These are phyloP conservation scores for Helicostylum pulchrum DNA, from an alignment of 192 early-diverging fungal genomes.

Conservation along the genomic window DNA sequence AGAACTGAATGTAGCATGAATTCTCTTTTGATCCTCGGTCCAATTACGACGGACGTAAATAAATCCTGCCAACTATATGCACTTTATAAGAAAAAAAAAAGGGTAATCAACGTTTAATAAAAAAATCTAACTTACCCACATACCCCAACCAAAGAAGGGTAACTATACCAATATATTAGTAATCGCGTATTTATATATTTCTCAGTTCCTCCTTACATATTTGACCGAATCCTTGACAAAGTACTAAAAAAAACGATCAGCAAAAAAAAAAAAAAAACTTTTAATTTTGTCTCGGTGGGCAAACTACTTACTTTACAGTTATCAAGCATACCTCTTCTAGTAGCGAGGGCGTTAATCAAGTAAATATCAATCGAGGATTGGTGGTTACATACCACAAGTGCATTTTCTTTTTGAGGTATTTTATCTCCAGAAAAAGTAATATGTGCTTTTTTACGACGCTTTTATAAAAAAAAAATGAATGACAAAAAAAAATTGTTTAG, in stretches of 20 bases:
- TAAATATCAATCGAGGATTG: constrained; percentile 56
- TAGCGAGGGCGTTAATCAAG: constrained; percentile 53
- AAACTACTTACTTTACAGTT: constrained; percentile 46
- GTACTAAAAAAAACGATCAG: constrained; percentile 35
- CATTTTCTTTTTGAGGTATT: constrained; percentile 46
- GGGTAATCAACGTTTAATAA: too few species aligned
- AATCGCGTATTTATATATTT: not conserved
- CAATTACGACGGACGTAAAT: constrained; percentile 56
- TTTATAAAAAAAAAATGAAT: not conserved
- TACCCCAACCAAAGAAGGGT: constrained; percentile 61
- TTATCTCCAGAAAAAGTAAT: constrained; percentile 56
- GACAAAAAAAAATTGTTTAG: constrained; percentile 32
- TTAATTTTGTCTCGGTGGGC: not conserved
- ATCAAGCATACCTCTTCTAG: constrained; percentile 46
- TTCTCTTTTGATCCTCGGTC: constrained; percentile 48
- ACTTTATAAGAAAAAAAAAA: constrained; percentile 9
- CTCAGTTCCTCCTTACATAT: constrained; percentile 36
- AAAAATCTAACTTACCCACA: constrained; percentile 48
- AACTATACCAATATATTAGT: constrained; percentile 30
- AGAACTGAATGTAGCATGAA: constrained; percentile 47
- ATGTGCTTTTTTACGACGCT: constrained; percentile 34
- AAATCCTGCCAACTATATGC: constrained; percentile 48
- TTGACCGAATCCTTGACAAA: constrained; percentile 62
- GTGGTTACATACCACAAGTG: constrained; percentile 55
- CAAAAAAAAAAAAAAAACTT: too few species aligned